Evolutionary conservation across 805 yeast genomes (phyloP), one percentile per base, ranked within the genome.

Genomic region (Brettanomyces anomalus): DNA sequence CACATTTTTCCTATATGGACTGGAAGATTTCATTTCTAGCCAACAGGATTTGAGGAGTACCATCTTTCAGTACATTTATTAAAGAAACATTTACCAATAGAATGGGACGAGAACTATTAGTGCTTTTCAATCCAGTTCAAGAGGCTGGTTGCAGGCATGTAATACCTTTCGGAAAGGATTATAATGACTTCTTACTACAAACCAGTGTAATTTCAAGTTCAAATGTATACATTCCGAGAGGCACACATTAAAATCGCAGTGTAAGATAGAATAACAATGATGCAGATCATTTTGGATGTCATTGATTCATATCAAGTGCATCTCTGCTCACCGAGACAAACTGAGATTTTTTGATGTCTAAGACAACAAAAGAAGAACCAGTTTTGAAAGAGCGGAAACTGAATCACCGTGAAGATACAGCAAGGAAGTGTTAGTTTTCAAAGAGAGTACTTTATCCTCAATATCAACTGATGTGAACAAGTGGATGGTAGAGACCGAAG

Each of bases 341-440:
- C 36, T 60, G 62, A 37, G 61, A 16, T 5, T 4, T 16, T 34
- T 15, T 69, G 55, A 32, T 32, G 18, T 16, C 35, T 51, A 56
- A 43, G 60, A 49, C 44, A 47, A 14, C 36, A 33, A 10, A 44
- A 24, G 41, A 47, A 32, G 13, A 14, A 5, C 44, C 40, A 7
- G 51, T 49, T 16, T 42, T 57, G 33, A 45, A 50, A 15, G 16
- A 2, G 37, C n/a, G 5, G 20, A 60, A 61, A 10, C 66, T 10
- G 76, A 78, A 8, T 82, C 81, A 51, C 81, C 87, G 89, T 19
- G 86, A 82, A 51, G 89, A 81, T 58, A n/a, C n/a, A n/a, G n/a
- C n/a, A n/a, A n/a, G n/a, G n/a, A n/a, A n/a, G n/a, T n/a, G n/a
- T n/a, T n/a, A n/a, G n/a, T n/a, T n/a, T n/a, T n/a, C n/a, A n/a